Evolutionary conservation across 768 basidiomycete species (phyloP), one percentile per base, ranked within the genome.

Genomic region (Mycena haematopus): DNA sequence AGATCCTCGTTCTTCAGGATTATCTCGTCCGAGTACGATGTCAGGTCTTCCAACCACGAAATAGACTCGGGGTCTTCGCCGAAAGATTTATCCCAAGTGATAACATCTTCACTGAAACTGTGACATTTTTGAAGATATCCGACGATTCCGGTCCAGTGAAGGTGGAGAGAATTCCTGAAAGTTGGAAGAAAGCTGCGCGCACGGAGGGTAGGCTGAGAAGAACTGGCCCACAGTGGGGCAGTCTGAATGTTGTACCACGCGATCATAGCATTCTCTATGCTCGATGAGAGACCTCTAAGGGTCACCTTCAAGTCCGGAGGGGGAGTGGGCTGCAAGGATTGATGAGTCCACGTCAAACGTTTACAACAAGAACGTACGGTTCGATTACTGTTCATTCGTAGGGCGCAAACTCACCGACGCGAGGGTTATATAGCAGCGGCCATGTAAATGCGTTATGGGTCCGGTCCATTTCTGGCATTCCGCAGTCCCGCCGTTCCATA

Each of bases 111-210:
- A 19, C 58, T 27, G 38, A 64, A 64, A 2, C 27, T 17, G n/a
- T 64, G 29, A 33, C 40, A 59, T 21, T 51, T 46, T 13, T 64
- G 63, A 9, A 64, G 57, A 56, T 51, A 55, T 14, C 22, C 19
- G 33, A 24, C 6, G 7, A 60, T 59, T 27, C 21, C 27, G 9
- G 13, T 27, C 63, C 63, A 59, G 46, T 64, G 63, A 13, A n/a
- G 13, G 44, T 59, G 38, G 7, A 64, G 49, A 50, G 8, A 50
- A 11, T 29, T 36, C 6, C 22, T 45, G 19, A 64, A 9, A 17
- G 47, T 46, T 15, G 50, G 25, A 13, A 60, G 10, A 38, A 40
- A 51, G 17, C 5, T 27, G n/a, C 62, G 56, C 17, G 36, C 49
- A n/a, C 6, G 46, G 46, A 17, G 33, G n/a, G 21, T n/a, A 8